Percentiles rank a stretch among this genome's conserved stretches.
phyloP scores from a whole-genome alignment of 305 asterid species.

The Rubia tinctorum region DNA sequence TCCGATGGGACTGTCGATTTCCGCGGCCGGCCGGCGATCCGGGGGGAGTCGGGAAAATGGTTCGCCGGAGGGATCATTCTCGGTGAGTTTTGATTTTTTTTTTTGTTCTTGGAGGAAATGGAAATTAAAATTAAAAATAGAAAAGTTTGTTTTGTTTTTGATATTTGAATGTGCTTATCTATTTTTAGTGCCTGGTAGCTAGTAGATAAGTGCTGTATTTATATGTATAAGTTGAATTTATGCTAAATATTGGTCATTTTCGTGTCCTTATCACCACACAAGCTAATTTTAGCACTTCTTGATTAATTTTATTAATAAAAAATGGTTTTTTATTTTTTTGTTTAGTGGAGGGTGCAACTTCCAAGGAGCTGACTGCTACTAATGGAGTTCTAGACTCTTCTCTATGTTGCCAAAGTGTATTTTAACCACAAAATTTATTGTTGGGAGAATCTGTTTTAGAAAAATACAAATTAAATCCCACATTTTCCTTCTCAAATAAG shows the following conservation, averaged over 20 bases:
- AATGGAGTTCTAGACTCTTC: not conserved
- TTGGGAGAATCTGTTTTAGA: too few species aligned
- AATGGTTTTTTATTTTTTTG: not conserved
- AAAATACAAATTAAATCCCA: too few species aligned
- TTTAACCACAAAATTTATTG: too few species aligned
- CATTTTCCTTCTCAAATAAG: not conserved
- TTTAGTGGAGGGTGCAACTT: not conserved
- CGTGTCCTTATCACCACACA: not conserved
- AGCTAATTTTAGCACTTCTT: not conserved
- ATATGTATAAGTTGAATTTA: not conserved
- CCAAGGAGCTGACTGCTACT: not conserved
- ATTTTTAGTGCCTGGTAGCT: not conserved
- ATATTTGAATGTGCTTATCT: slow-evolving; percentile 27
- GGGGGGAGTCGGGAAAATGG: slow-evolving; percentile 65
- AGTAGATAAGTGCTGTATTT: slow-evolving; percentile 15
- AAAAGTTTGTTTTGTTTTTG: not conserved
- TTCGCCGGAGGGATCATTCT: slow-evolving; percentile 73
- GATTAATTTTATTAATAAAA: not conserved
- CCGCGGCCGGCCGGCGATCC: slow-evolving; percentile 65
- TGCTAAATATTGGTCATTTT: not conserved
- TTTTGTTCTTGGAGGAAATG: slow-evolving; percentile 1
- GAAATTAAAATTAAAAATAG: not conserved
- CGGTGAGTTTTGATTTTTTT: slow-evolving; percentile 37
- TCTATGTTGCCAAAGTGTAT: not conserved
- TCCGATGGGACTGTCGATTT: slow-evolving; percentile 82